Conservation (phyloP, 2,329 filamentous ascomycete species). For the Magnaporthiopsis rhizophila region DNA sequence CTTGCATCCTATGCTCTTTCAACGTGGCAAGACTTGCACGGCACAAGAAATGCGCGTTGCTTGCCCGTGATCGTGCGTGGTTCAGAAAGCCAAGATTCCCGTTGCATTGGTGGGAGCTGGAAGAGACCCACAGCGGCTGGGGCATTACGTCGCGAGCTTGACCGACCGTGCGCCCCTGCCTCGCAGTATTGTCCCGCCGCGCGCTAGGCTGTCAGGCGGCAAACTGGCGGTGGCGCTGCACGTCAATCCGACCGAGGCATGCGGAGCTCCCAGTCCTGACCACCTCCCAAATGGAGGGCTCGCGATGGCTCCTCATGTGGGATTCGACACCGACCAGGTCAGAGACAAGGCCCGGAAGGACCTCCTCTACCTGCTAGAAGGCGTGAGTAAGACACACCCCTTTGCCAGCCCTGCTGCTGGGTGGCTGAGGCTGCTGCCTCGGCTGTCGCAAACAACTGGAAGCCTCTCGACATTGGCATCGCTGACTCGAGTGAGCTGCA, state of each 20-base stretch:
- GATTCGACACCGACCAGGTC: conserved; percentile 69
- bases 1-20: neutral
- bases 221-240: neutral
- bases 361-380: conserved; percentile 83
- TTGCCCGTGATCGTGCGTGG: neutral
- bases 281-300: conserved; percentile 38
- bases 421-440: neutral
- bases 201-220: neutral
- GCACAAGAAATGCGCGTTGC: neutral
- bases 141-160: neutral
- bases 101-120: too few species aligned
- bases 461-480: neutral
- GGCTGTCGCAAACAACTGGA: neutral
- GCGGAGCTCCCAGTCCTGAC: neutral
- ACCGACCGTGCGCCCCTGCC: neutral
- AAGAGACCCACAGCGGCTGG: neutral
- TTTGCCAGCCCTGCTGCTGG: neutral
- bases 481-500: conserved; percentile 28
- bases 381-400: conserved; percentile 57
- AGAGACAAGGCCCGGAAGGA: conserved; percentile 79
- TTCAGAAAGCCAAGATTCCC: too few species aligned
- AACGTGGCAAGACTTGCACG: neutral
- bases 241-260: neutral
- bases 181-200: neutral
- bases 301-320: conserved; percentile 60